Base-by-base conservation (phyloP, 129 eudicot species). In the Saposhnikovia divaricata region DNA sequence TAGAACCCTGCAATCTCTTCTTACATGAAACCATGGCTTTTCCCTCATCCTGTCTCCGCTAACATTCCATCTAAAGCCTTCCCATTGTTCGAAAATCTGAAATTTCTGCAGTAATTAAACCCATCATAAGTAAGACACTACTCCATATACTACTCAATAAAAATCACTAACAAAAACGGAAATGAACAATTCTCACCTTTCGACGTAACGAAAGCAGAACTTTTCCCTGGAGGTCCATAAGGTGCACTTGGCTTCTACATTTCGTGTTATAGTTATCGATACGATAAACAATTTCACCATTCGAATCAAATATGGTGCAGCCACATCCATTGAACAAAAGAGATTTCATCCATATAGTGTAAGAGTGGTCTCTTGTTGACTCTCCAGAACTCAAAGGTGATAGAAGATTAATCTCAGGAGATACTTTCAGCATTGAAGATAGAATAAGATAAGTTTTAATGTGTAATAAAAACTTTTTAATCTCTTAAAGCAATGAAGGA, bases 271-370 rank as follows among this genome's bases (percentile, higher is more conserved):
- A 91, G 57, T 91, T 91, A 79, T 91, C 94, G 18, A 91, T 85
- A 21, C 97, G 83, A 79, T 85, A 91, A 43, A 86, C 80, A 13
- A 91, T 83, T 45, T 83, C 83, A 23, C 94, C 94, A 23, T 81
- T 85, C 0, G 93, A 88, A 51, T 89, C 83, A 43, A 84, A 91
- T n/a, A 88, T 88, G 0, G 92, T 87, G 84, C 97, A 91, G 51
- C 97, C 97, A 59, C 83, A 85, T 51, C 90, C 87, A 75, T 87
- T 84, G 76, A 86, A 83, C 5, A 91, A 84, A 19, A 91, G 89
- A 19, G 93, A 89, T 81, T 91, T 91, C 92, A 89, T 88, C 97
- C 94, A 91, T n/a, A 89, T 80, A 28, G 94, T 91, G 76, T 89
- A 91, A 37, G 81, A 75, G 80, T 86, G 89, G 39, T 82, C 84